Base-by-base conservation (phyloP, 371 early-diverging fungal genomes). In the Chytridiales sp. region DNA sequence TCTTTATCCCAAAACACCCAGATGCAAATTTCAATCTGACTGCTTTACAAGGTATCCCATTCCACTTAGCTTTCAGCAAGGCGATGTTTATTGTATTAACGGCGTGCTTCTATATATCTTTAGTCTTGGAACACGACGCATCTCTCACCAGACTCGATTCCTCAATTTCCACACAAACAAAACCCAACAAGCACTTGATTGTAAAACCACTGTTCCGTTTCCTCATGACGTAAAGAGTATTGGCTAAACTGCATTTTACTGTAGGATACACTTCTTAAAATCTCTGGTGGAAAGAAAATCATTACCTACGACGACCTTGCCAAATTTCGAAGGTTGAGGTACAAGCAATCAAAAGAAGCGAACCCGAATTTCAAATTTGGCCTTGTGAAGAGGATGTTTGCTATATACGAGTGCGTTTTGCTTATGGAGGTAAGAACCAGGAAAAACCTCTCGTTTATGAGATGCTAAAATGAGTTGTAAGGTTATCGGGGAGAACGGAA, bases 61-160 rank as follows among this genome's bases (percentile, higher is more conserved):
- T 13, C 6, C 31, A 17, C 19, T 31, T 13, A 8, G 1, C 29
- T 21, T 3, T 0, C 41, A 26, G 24, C 8, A 17, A 4, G 41
- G 4, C 9, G 24, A 35, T 47, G 21, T 9, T 39, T 43, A 11
- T 49, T 22, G 4, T 29, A 22, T 15, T n/a, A 26, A 39, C 6
- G 8, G n/a, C 13, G 22, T 39, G 27, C 36, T 49, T 29, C 24
- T 21, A 41, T 19, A 47, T 47, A n/a, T 1, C 15, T 19, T 30
- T 32, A 62, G 62, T 32, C 5, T 55, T 52, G 21, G 62, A 62
- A n/a, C 62, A 62, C 47, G 55, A 53, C 38, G 62, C 55, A n/a
- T 62, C 62, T 9, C 48, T 62, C 15, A 55, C 62, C 29, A 29
- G 62, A 11, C 62, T 55, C 9, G 62, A 62, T 27, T 22, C 13